A percentile compares a stretch with the other conserved stretches of the same genome.
phyloP scores from a whole-genome alignment of 2,329 filamentous ascomycete species.

The Verticillium isaacii region DNA sequence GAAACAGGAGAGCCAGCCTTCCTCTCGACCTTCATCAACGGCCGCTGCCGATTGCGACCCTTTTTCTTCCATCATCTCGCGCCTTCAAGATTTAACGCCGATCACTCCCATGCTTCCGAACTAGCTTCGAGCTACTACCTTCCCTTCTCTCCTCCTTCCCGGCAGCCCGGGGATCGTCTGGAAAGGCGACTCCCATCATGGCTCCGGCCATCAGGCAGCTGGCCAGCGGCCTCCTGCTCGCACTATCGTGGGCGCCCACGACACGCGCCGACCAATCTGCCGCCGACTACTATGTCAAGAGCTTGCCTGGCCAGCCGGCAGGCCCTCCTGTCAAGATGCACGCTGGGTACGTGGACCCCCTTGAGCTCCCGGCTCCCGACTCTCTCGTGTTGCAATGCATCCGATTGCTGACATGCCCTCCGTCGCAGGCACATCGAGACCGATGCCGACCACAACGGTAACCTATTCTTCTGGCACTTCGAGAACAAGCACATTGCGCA shows the following conservation, averaged over 20 bases:
- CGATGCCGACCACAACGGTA: constrained; percentile 77
- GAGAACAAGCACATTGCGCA: constrained; percentile 95
- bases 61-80: background rate
- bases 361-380: background rate
- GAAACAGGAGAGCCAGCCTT: background rate
- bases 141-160: background rate
- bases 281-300: constrained; percentile 85
- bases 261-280: constrained; percentile 23
- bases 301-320: constrained; percentile 77
- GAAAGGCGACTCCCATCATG: constrained; percentile 12
- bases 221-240: constrained; percentile 23
- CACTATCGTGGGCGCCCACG: constrained; percentile 37
- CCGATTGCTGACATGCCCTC: constrained; percentile 17
- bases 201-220: constrained; percentile 18
- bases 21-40: background rate
- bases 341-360: constrained; percentile 67
- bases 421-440: constrained; percentile 80
- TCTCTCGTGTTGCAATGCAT: background rate
- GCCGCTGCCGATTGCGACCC: background rate
- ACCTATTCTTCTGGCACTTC: constrained; percentile 98
- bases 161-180: constrained; percentile 6
- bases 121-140: background rate
- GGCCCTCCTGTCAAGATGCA: constrained; percentile 88
- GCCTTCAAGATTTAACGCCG: background rate
- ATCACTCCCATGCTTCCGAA: constrained; percentile 4